Evolutionary conservation across 495 filamentous ascomycete genomes (phyloP), one percentile per base, ranked within the genome.

Genomic region (Pyronema domesticum): DNA sequence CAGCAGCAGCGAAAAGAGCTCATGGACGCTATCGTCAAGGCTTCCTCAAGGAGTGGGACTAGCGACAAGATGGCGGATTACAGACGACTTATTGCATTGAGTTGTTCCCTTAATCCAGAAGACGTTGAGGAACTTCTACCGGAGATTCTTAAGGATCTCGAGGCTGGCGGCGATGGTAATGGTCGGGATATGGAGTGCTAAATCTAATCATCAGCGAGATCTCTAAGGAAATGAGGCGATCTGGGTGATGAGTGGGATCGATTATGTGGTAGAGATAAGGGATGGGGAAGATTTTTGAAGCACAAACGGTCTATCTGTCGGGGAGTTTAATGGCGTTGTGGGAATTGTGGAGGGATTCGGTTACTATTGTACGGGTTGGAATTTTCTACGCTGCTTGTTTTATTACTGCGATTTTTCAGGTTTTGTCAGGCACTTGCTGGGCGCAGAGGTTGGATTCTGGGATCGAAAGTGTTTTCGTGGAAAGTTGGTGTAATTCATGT

Each of bases 51-150:
- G 54, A 67, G 53, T 18, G 58, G 56, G n/a, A 56, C 54, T n/a
- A 61, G 64, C 4, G 66, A 51, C 46, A 68, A 55, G 34, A 67
- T 62, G 61, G 63, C 51, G 36, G 64, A 67, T 42, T 68, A 68
- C 45, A 59, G 68, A 34, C 55, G 61, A 17, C 57, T 68, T 10
- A 68, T 68, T 23, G 59, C 64, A 15, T 19, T 59, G 36, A 61
- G 61, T 49, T 59, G 67, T 37, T 59, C 54, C 5, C 51, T 68
- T 15, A 57, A 58, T 11, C 63, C 61, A 9, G 64, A 68, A n/a
- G 64, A 67, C n/a, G 57, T 68, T 11, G 66, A 68, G 44, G 57
- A 58, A 40, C 37, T 68, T 13, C 40, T 68, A 14, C 67, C 66
- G 0, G 66, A 68, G 14, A 65, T 68, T 42, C 33, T 68, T 33